phyloP scores from a whole-genome alignment of 371 early-diverging fungal species.

The Mortierella polycephala region DNA sequence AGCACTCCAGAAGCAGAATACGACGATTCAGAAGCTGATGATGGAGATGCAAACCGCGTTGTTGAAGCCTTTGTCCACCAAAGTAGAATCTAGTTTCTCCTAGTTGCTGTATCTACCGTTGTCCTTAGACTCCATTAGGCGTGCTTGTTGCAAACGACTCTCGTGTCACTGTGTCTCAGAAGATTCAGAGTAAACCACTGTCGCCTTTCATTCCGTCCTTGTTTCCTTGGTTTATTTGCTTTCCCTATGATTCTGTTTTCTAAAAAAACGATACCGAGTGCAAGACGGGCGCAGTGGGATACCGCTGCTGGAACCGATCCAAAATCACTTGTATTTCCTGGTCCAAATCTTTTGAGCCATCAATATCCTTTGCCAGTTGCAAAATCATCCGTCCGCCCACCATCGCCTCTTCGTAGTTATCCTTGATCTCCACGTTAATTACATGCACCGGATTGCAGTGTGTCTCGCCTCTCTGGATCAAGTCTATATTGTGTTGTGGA shows the following conservation, averaged over 20 bases:
- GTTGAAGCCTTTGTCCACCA: too few relatives aligned
- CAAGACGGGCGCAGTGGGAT: conserved; percentile 60
- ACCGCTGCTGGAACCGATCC: conserved; percentile 74
- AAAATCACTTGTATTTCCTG: conserved; percentile 85
- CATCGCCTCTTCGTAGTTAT: conserved; percentile 92
- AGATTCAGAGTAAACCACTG: too few relatives aligned
- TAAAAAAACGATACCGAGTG: conserved; percentile 50
- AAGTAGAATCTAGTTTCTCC: too few relatives aligned
- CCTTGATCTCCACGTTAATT: conserved; percentile 95
- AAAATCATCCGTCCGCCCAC: conserved; percentile 87
- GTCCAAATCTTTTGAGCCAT: conserved; percentile 77
- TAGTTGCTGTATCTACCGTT: too few relatives aligned
- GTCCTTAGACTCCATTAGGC: too few relatives aligned
- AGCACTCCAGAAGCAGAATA: too few relatives aligned
- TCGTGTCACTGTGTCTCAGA: too few relatives aligned
- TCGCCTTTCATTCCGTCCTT: too few relatives aligned
- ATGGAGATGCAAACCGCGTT: too few relatives aligned
- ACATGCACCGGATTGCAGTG: conserved; percentile 88
- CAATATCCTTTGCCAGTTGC: conserved; percentile 78
- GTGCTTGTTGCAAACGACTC: too few relatives aligned
- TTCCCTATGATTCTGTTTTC: background rate
- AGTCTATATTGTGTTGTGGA: conserved; percentile 58
- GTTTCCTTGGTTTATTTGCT: background rate
- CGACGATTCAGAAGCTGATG: too few relatives aligned
- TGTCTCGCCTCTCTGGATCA: conserved; percentile 74